Evolutionary conservation across 116 monocot genomes (phyloP).

Genomic region (Phalaenopsis hybrid): DNA sequence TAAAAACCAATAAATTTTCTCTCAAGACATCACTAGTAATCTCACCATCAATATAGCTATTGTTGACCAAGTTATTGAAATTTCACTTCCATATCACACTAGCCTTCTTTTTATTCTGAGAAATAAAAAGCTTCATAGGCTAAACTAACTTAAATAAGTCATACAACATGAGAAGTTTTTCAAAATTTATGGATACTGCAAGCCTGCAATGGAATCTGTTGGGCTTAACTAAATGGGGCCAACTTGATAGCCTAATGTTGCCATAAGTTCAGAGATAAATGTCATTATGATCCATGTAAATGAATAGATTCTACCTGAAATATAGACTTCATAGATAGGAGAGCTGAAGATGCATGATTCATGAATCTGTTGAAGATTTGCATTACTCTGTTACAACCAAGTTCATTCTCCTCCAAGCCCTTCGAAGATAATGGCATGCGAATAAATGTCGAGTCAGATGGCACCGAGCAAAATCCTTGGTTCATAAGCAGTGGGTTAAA

Average conservation of each 20-base stretch:
- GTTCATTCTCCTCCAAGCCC: slow-evolving; percentile 51
- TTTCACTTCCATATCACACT: too few species aligned
- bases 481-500: slow-evolving; percentile 66
- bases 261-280: neutral
- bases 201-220: neutral
- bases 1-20: too few species aligned
- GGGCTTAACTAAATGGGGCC: neutral
- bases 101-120: neutral
- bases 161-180: neutral
- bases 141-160: neutral
- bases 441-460: slow-evolving; percentile 68
- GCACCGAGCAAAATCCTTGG: slow-evolving; percentile 36
- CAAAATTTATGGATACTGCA: neutral
- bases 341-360: slow-evolving; percentile 53
- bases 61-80: too few species aligned
- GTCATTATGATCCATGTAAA: neutral
- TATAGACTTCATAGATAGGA: slow-evolving; percentile 80
- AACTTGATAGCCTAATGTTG: neutral
- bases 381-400: slow-evolving; percentile 51
- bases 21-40: too few species aligned
- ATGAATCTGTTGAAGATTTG: slow-evolving; percentile 74
- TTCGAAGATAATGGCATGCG: slow-evolving; percentile 96
- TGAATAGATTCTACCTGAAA: slow-evolving; percentile 50
- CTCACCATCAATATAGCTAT: too few species aligned
- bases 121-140: neutral